Conservation (phyloP, 345 rosid genomes). For the Brassica juncea region DNA sequence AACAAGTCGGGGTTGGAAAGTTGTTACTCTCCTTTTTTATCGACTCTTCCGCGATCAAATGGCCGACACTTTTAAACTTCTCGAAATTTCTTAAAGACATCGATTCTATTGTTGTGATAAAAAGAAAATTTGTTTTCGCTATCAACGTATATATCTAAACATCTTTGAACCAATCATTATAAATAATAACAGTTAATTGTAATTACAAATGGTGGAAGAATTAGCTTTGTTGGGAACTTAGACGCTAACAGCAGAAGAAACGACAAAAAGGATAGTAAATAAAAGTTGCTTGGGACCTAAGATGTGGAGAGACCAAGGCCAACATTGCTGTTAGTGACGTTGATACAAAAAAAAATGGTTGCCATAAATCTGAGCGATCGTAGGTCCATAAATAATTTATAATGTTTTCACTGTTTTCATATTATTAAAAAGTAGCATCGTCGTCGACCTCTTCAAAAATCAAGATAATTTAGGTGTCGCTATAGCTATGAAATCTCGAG, state of each 20-base stretch:
- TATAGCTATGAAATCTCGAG: not conserved
- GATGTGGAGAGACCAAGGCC: slow-evolving; percentile 30
- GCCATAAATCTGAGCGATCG: not conserved
- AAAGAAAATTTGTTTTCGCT: not conserved
- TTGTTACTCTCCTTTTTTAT: slow-evolving; percentile 56
- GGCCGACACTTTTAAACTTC: slow-evolving; percentile 39
- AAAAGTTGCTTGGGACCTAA: slow-evolving; percentile 20
- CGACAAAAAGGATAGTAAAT: slow-evolving; percentile 7
- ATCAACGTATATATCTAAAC: not conserved
- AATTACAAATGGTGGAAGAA: not conserved
- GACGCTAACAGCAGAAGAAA: slow-evolving; percentile 19
- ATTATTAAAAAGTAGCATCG: not conserved
- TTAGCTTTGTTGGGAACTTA: not conserved
- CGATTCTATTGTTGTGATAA: slow-evolving; percentile 1
- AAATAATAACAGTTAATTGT: not conserved
- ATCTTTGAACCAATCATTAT: slow-evolving; percentile 11
- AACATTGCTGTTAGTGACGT: slow-evolving; percentile 16
- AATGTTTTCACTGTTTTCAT: not conserved
- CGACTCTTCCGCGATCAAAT: slow-evolving; percentile 40
- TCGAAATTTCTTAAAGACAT: slow-evolving; percentile 9
- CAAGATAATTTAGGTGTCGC: not conserved
- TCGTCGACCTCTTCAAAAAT: not conserved
- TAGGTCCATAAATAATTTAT: not conserved
- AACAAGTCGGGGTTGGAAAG: slow-evolving; percentile 40
- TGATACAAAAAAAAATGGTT: not conserved